A percentile compares a stretch with the other conserved stretches of the same genome.
Conservation (phyloP, 2,329 filamentous ascomycete genomes). For the Diplodia corticola region DNA sequence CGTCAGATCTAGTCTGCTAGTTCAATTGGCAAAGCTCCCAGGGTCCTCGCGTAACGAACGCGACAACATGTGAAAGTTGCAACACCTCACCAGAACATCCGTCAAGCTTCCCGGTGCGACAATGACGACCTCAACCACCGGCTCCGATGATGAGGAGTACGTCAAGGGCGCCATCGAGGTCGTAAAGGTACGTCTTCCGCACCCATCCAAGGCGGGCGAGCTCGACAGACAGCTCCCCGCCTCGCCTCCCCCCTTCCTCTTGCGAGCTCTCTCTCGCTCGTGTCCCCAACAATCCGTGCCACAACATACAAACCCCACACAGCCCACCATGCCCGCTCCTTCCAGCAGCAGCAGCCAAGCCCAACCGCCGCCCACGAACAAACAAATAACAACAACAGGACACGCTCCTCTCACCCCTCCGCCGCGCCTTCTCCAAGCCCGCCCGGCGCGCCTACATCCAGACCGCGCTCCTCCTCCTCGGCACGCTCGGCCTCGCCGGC, state of each 20-base stretch:
- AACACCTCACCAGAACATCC: not conserved
- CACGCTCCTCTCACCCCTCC: slow-evolving; percentile 55
- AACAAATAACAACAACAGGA: slow-evolving; percentile 50
- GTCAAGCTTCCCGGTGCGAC: not conserved
- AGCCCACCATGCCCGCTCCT: too few species aligned
- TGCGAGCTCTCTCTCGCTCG: not conserved
- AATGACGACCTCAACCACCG: slow-evolving; percentile 11
- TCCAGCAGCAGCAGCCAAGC: too few species aligned
- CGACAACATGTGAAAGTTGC: slow-evolving; percentile 19
- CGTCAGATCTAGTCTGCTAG: not conserved
- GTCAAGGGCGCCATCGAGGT: slow-evolving; percentile 15
- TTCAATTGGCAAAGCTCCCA: not conserved
- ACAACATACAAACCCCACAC: not conserved
- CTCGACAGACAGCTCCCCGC: not conserved
- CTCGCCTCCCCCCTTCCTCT: not conserved
- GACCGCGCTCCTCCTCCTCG: slow-evolving; percentile 54
- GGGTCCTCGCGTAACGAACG: not conserved
- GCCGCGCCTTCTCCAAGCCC: slow-evolving; percentile 58
- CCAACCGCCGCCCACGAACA: too few species aligned
- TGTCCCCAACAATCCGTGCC: not conserved
- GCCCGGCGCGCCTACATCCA: slow-evolving; percentile 67
- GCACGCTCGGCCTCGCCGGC: slow-evolving; percentile 57
- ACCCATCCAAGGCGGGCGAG: not conserved
- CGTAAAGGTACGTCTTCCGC: slow-evolving; percentile 11
- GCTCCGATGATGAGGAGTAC: slow-evolving; percentile 19